Evolutionary conservation across 2,329 filamentous ascomycete genomes (phyloP).

Genomic region (Cladophialophora carrionii): DNA sequence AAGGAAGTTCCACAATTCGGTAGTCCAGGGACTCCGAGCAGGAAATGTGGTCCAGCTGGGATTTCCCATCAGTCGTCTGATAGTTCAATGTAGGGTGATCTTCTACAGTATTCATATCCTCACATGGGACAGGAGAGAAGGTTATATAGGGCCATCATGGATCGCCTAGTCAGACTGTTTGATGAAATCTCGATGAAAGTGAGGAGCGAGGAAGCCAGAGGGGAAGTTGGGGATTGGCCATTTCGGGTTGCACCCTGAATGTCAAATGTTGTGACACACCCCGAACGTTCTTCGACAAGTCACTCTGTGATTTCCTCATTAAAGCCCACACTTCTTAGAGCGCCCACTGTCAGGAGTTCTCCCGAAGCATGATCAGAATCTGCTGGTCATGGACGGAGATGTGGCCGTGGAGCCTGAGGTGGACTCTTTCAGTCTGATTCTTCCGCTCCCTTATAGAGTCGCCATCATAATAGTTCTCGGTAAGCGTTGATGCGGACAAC

Average conservation of each 20-base stretch:
- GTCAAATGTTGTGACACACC: not conserved
- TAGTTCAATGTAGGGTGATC: no score
- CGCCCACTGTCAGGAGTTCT: not conserved
- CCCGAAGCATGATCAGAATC: constrained; percentile 28
- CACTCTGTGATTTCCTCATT: not conserved
- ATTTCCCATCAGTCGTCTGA: no score
- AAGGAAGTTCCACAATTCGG: no score
- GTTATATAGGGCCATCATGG: no score
- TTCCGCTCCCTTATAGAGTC: constrained; percentile 88
- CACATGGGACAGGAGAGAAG: no score
- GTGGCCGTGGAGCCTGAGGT: constrained; percentile 49
- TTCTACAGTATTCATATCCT: no score
- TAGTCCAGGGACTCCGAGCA: no score
- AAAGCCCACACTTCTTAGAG: not conserved
- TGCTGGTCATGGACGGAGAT: constrained; percentile 38
- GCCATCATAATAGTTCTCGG: constrained; percentile 83
- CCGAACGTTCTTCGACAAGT: not conserved
- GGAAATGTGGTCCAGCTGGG: no score
- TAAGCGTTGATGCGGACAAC: constrained; percentile 48
- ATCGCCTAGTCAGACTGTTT: no score
- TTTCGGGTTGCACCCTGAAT: not conserved
- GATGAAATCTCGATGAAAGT: no score
- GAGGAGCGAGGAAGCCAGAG: no score
- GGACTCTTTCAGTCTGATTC: constrained; percentile 82
- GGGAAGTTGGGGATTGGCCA: no score